Conservation (phyloP, 2,329 filamentous ascomycete genomes). For the Xylariaceae sp. region DNA sequence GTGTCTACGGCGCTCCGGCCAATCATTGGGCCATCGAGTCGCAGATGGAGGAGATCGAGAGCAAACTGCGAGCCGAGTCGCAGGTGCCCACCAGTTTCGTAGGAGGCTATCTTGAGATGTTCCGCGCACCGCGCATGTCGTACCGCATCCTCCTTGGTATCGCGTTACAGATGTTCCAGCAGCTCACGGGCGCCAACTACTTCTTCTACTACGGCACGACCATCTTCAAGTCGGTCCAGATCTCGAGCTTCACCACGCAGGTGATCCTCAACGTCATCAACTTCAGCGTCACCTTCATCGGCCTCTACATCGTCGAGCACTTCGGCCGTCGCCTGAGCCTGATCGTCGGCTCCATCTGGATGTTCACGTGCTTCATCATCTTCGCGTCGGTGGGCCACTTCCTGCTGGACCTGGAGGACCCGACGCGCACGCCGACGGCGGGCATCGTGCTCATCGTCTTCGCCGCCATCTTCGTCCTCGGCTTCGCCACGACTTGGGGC, state of each 20-base stretch:
- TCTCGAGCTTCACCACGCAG: slow-evolving; percentile 59
- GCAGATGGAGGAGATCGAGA: slow-evolving; percentile 42
- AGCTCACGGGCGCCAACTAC: slow-evolving; percentile 63
- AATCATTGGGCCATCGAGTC: slow-evolving; percentile 20
- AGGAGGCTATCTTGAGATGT: slow-evolving; percentile 47
- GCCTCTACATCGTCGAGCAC: slow-evolving; percentile 65
- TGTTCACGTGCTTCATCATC: slow-evolving; percentile 55
- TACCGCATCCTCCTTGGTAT: slow-evolving; percentile 59
- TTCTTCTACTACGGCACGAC: slow-evolving; percentile 60
- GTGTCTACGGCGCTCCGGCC: slow-evolving; percentile 37
- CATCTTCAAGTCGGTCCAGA: slow-evolving; percentile 41
- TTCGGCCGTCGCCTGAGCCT: slow-evolving; percentile 60
- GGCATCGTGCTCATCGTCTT: slow-evolving; percentile 60
- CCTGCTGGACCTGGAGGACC: slow-evolving; percentile 33
- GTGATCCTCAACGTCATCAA: slow-evolving; percentile 65
- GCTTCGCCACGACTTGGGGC: slow-evolving; percentile 63
- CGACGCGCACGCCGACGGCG: slow-evolving; percentile 35
- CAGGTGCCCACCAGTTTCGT: slow-evolving; percentile 8
- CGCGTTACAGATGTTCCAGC: slow-evolving; percentile 59
- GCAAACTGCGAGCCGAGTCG: slow-evolving; percentile 46
- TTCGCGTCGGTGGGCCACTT: slow-evolving; percentile 51
- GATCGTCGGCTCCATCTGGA: slow-evolving; percentile 57
- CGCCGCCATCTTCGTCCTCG: slow-evolving; percentile 58
- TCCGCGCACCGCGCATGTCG: slow-evolving; percentile 57
- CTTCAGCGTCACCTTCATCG: slow-evolving; percentile 60